A percentile compares a stretch with the other conserved stretches of the same genome.
phyloP scores from a whole-genome alignment of 352 stramenopile genomes.

The Phytophthora chlamydospora region DNA sequence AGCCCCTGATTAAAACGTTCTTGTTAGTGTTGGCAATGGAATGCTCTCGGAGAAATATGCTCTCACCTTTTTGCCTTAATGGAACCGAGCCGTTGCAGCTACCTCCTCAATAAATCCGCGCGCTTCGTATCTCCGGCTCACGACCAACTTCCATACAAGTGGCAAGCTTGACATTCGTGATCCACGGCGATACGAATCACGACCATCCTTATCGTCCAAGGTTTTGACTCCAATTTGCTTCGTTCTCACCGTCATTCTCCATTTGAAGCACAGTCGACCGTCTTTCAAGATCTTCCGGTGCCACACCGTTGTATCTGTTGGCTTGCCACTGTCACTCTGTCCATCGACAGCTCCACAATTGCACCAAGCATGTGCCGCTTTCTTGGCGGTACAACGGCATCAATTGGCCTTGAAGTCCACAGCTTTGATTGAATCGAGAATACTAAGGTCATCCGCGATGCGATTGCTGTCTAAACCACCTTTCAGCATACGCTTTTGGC shows the following conservation, averaged over 20 bases:
- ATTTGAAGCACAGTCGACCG: constrained; percentile 29
- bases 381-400: constrained; percentile 1
- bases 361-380: constrained; percentile 20
- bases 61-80: constrained; percentile 6
- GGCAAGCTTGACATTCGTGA: neutral
- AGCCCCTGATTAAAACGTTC: neutral
- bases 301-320: constrained; percentile 16
- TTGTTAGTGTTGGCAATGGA: neutral
- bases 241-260: constrained; percentile 25
- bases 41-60: neutral
- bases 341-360: constrained; percentile 18
- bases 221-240: constrained; percentile 3
- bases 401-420: constrained; percentile 2
- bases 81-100: constrained; percentile 7
- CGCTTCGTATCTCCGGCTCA: constrained; percentile 26
- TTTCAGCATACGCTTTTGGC: constrained; percentile 11
- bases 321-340: neutral
- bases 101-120: constrained; percentile 18
- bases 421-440: constrained; percentile 20
- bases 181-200: neutral
- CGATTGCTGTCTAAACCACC: constrained; percentile 25
- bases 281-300: constrained; percentile 21
- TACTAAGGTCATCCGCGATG: constrained; percentile 13
- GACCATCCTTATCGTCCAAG: neutral
- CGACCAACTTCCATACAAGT: constrained; percentile 27